A percentile compares a stretch with the other conserved stretches of the same genome.
Conservation (phyloP, 2,329 filamentous ascomycete genomes). For the Periconia sp. region DNA sequence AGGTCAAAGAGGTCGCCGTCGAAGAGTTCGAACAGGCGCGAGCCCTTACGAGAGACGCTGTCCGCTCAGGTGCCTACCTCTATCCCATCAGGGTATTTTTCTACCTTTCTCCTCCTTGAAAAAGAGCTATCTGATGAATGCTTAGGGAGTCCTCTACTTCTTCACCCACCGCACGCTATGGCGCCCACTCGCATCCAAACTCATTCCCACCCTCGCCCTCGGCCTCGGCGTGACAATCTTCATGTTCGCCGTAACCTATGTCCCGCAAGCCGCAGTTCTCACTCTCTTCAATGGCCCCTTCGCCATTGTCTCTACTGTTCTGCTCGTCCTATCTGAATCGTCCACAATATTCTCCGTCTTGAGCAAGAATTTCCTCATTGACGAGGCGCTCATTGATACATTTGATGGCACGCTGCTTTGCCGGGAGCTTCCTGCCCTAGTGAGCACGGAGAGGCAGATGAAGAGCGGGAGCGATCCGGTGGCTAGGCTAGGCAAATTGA, state of each 20-base stretch:
- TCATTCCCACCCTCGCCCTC: conserved; percentile 69
- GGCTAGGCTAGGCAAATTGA: conserved; percentile 62
- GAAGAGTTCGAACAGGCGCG: conserved; percentile 75
- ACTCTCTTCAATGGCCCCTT: conserved; percentile 85
- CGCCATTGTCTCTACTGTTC: conserved; percentile 73
- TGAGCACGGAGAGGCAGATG: conserved; percentile 76
- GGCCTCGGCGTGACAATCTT: conserved; percentile 73
- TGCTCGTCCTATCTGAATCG: conserved; percentile 65
- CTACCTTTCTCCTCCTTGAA: neutral
- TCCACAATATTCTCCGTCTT: conserved; percentile 59
- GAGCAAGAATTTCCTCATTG: conserved; percentile 75
- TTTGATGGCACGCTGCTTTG: conserved; percentile 76
- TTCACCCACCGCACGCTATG: conserved; percentile 63
- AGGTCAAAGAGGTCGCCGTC: conserved; percentile 62
- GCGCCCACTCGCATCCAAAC: conserved; percentile 63
- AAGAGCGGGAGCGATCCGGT: conserved; percentile 62
- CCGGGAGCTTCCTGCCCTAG: conserved; percentile 64
- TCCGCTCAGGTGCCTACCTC: conserved; percentile 78
- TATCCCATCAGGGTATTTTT: conserved; percentile 75
- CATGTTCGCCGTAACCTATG: conserved; percentile 90
- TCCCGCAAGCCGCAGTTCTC: conserved; percentile 82
- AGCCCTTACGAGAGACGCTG: conserved; percentile 69
- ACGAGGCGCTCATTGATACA: conserved; percentile 83
- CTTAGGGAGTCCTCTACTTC: conserved; percentile 67
- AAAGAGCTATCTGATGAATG: conserved; percentile 10